These are phyloP conservation scores for Wallacemonas sp. DNA, from an alignment of 208 protist genomes.

Conservation along the genomic window DNA sequence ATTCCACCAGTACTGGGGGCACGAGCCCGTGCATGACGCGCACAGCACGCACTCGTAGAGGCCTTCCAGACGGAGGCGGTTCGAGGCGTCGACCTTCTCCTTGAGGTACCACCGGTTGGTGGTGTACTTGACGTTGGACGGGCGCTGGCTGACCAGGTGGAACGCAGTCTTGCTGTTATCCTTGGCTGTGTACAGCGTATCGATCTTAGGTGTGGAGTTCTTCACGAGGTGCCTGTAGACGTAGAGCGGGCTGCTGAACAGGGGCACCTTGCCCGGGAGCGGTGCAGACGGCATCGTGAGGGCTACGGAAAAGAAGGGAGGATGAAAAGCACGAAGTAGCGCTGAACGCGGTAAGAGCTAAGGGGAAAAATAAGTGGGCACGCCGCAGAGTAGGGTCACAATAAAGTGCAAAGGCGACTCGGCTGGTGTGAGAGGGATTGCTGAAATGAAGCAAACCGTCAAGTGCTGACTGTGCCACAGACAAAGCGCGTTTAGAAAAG, in stretches of 20 bases:
- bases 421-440: too few species aligned
- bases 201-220: conserved; percentile 51
- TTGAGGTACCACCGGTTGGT: conserved; percentile 89
- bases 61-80: conserved; percentile 81
- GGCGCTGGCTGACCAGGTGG: conserved; percentile 58
- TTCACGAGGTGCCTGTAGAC: conserved; percentile 80
- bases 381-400: too few species aligned
- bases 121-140: conserved; percentile 44
- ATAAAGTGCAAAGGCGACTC: not conserved
- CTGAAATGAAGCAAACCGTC: too few species aligned
- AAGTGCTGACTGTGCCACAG: not conserved
- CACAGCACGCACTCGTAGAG: conserved; percentile 92
- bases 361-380: not conserved
- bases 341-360: not conserved
- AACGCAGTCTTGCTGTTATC: conserved; percentile 87
- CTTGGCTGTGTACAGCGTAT: conserved; percentile 80
- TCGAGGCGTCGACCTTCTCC: conserved; percentile 82
- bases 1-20: conserved; percentile 93
- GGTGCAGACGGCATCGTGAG: conserved; percentile 69
- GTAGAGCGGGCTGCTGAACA: conserved; percentile 76
- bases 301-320: not conserved
- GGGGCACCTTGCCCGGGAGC: conserved; percentile 45
- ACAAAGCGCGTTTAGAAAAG: not conserved
- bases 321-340: conserved; percentile 7
- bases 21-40: conserved; percentile 84